phyloP scores from a whole-genome alignment of 83 land plant genomes.

The Picea abies region DNA sequence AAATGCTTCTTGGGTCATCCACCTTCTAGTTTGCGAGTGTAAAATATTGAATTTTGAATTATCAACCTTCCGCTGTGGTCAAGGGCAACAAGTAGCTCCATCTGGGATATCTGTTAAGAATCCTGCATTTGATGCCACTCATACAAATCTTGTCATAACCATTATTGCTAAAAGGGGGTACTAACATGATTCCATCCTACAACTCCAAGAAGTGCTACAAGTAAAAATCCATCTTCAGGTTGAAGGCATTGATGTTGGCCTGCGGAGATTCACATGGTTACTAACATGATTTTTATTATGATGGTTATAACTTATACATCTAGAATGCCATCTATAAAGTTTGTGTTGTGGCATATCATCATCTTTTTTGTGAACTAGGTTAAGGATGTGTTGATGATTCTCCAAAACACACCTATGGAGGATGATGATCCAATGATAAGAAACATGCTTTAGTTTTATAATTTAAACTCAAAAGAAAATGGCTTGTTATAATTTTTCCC shows the following conservation, averaged over 20 bases:
- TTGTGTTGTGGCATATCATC: neutral
- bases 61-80: too few relatives aligned
- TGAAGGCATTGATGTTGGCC: neutral
- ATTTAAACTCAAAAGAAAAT: constrained; percentile 3
- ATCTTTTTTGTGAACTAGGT: constrained; percentile 25
- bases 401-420: constrained; percentile 48
- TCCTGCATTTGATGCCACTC: too few relatives aligned
- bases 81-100: too few relatives aligned
- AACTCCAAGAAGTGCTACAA: too few relatives aligned
- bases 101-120: too few relatives aligned
- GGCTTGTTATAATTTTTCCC: constrained; percentile 6
- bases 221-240: too few relatives aligned
- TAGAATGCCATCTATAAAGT: neutral
- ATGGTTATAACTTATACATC: neutral
- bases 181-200: too few relatives aligned
- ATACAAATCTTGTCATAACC: too few relatives aligned
- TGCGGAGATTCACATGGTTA: neutral
- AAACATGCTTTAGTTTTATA: constrained; percentile 50
- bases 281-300: neutral
- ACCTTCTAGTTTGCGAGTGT: too few relatives aligned
- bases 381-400: constrained; percentile 57
- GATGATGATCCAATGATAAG: constrained; percentile 58
- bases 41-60: too few relatives aligned
- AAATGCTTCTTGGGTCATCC: too few relatives aligned
- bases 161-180: too few relatives aligned